Evolutionary conservation across 2,329 filamentous ascomycete species (phyloP).

Genomic region (Epichloe scottii): DNA sequence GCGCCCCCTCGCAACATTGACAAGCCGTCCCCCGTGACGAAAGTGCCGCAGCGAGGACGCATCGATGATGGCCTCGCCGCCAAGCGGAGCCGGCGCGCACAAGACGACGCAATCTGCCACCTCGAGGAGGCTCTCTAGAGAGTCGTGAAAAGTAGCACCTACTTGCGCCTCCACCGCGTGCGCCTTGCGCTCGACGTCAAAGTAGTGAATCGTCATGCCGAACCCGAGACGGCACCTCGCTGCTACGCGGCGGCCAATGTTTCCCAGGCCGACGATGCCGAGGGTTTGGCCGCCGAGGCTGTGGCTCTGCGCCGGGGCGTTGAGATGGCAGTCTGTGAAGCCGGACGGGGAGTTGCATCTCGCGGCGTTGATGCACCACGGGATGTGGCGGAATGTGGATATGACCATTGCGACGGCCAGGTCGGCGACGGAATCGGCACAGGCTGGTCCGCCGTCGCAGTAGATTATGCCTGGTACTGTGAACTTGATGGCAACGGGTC

Average conservation of each 20-base stretch:
- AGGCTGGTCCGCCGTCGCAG: slow-evolving; percentile 59
- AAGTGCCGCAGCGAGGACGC: slow-evolving; percentile 34
- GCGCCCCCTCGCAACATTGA: slow-evolving; percentile 53
- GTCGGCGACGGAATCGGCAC: slow-evolving; percentile 62
- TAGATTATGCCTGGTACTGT: slow-evolving; percentile 44
- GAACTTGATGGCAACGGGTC: background rate
- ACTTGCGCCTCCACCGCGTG: slow-evolving; percentile 27
- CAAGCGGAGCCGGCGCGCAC: slow-evolving; percentile 39
- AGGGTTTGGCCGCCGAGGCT: slow-evolving; percentile 50
- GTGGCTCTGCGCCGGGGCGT: slow-evolving; percentile 45
- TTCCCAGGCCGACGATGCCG: slow-evolving; percentile 58
- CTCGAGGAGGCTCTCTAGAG: slow-evolving; percentile 38
- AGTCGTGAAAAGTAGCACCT: slow-evolving; percentile 35
- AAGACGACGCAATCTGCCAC: slow-evolving; percentile 48
- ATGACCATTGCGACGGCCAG: slow-evolving; percentile 58
- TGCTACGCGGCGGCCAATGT: slow-evolving; percentile 51
- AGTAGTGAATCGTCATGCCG: slow-evolving; percentile 54
- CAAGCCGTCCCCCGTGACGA: slow-evolving; percentile 42
- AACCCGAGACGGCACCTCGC: slow-evolving; percentile 39
- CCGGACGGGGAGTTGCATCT: slow-evolving; percentile 19
- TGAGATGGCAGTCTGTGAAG: slow-evolving; percentile 48
- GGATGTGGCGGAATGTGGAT: slow-evolving; percentile 53
- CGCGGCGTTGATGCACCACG: slow-evolving; percentile 50
- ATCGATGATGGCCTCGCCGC: slow-evolving; percentile 31
- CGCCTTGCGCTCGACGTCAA: slow-evolving; percentile 42